Base-by-base conservation (phyloP, 2,329 filamentous ascomycete species). In the Neonectria neomacrospora region DNA sequence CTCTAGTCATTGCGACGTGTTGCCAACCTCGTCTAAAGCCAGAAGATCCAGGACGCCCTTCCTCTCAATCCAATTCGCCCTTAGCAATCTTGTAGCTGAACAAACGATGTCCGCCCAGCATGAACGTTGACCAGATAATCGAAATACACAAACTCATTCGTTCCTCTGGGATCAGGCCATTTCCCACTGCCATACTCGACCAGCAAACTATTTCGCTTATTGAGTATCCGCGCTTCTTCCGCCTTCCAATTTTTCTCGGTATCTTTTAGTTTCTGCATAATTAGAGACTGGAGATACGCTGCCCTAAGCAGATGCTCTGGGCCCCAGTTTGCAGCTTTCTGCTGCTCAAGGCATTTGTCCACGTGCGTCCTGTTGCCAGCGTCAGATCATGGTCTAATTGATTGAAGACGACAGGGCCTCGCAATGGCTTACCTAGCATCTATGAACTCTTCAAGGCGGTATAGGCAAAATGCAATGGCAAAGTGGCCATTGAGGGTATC, bases 111-210 rank as follows among this genome's bases (percentile, higher is more conserved):
- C 18, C 50, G 50, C 20, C 50, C 50, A 34, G 50, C 50, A 39
- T 53, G 50, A 16, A 53, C 18, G 20, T 53, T 53, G 11, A 53
- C 50, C 28, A 53, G 26, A 39, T 53, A 53, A 23, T 53, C 50
- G 32, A 53, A 53, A 20, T 53, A 53, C 12, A 16, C 32, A 30
- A 53, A 14, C 16, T 53, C 50, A 34, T 22, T 22, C 5, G 18
- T n/a, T n/a, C 32, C 50, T 18, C 3, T 6, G 22, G 32, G 30
- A n/a, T 39, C 12, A 3, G 50, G 12, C 50, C 50, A 41, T 23
- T 34, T 30, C 8, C 50, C 50, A 2, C 11, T 16, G 18, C 28
- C 50, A 26, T 37, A 12, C 11, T 34, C 11, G 16, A 9, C 32
- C 10, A 53, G 32, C 30, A 53, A 14, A 18, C 11, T 23, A 16